These are phyloP conservation scores for Borealophlyctis nickersoniae DNA, from an alignment of 192 early-diverging fungal species.

Conservation along the genomic window DNA sequence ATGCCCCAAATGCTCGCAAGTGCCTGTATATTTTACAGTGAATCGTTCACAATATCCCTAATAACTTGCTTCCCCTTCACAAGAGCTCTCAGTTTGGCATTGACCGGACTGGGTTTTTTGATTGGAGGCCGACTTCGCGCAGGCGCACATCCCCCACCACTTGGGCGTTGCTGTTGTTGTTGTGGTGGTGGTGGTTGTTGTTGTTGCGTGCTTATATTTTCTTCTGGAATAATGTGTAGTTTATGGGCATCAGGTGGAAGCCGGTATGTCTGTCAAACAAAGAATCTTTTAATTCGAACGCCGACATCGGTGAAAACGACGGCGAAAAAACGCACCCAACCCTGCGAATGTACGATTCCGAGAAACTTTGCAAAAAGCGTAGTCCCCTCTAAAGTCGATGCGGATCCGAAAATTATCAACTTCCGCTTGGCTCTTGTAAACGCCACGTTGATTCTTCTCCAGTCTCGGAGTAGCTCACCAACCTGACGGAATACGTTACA, in stretches of 20 bases:
- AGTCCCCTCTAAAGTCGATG: constrained; percentile 55
- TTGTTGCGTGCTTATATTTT: neutral
- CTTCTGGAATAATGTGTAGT: neutral
- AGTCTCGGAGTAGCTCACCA: constrained; percentile 85
- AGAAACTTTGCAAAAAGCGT: constrained; percentile 31
- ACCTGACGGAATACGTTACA: constrained; percentile 37
- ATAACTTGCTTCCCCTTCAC: neutral
- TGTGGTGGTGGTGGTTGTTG: neutral
- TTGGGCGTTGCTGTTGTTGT: neutral
- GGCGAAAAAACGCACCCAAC: constrained; percentile 31
- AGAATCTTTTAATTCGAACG: neutral
- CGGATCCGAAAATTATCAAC: constrained; percentile 84
- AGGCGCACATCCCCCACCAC: neutral
- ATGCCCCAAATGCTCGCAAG: no score
- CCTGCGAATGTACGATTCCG: constrained; percentile 22
- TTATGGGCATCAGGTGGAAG: constrained; percentile 3
- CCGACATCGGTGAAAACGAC: no score
- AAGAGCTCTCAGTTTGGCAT: neutral
- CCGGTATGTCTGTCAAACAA: neutral
- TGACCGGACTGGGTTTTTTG: neutral
- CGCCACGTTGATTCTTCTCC: constrained; percentile 91
- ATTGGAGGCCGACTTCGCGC: neutral
- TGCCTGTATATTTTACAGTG: no score
- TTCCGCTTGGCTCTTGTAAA: constrained; percentile 87
- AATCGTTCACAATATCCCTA: neutral